Base-by-base conservation (phyloP, 768 basidiomycete species). In the Trametes maxima region DNA sequence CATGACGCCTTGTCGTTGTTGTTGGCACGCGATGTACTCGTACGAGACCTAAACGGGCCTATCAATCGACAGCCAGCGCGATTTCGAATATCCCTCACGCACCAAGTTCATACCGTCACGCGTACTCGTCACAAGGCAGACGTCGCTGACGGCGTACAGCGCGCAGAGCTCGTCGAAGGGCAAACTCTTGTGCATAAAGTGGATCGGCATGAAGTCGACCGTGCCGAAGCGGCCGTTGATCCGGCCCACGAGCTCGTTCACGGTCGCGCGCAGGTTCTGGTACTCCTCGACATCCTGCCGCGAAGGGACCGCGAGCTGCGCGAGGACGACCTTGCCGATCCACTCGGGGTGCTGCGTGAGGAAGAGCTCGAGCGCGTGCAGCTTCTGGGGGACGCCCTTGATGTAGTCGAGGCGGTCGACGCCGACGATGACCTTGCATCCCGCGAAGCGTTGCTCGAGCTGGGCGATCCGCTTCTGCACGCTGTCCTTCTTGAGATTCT, bases 221-320 rank as follows among this genome's bases (percentile, higher is more conserved):
- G 97, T 98, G 33, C 97, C 97, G 70, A 99, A 99, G 10, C 95
- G 90, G 8, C 97, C 97, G 72, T 99, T 99, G 77, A 99, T 98
- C 24, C 96, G 87, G 2, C 97, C 97, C 33, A 99, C 97, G 50
- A 99, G 85, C 74, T 99, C 95, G 79, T 98, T 98, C 54, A 98
- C 95, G 1, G 91, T 93, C 17, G 94, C 87, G 16, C 97, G 87
- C 61, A 98, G 77, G 76, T 98, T 98, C 75, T 99, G 97, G 73
- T 99, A 99, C 76, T 99, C 97, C 76, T 99, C 97, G 54, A 99
- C 97, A 71, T 98, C 97, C 75, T 97, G 95, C 24, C 97, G 83
- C 7, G 95, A 98, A 2, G 97, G 97, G 10, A 99, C 95, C 8
- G 97, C 97, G 5, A 99, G 85, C 77, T 99, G 97, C 10, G 93